A percentile compares a stretch with the other conserved stretches of the same genome.
These are phyloP conservation scores for Mucor circinelloides DNA, from an alignment of 371 early-diverging fungal species.

Conservation along the genomic window DNA sequence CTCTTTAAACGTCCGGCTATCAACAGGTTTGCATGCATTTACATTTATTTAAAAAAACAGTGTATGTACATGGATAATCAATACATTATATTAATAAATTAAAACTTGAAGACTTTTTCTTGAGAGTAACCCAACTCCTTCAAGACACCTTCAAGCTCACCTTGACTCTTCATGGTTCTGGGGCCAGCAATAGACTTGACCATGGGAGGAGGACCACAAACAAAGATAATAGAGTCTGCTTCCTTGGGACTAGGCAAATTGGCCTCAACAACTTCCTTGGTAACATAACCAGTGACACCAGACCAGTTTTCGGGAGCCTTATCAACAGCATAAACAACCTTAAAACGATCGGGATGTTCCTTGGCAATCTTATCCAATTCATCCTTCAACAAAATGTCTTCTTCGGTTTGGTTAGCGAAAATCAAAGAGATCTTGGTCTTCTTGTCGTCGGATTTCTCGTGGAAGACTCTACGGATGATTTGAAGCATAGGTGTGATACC, in stretches of 20 bases:
- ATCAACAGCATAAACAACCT: constrained; percentile 83
- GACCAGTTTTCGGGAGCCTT: constrained; percentile 67
- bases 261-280: constrained; percentile 66
- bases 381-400: constrained; percentile 84
- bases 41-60: too few species aligned
- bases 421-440: constrained; percentile 85
- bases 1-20: too few species aligned
- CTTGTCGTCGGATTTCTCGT: constrained; percentile 66
- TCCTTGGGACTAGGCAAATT: constrained; percentile 63
- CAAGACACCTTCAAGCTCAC: constrained; percentile 79
- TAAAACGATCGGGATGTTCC: constrained; percentile 77
- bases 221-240: constrained; percentile 68
- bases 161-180: constrained; percentile 86
- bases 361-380: constrained; percentile 75
- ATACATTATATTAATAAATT: constrained; percentile 6
- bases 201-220: constrained; percentile 91
- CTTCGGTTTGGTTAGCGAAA: constrained; percentile 84
- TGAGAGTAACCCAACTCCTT: constrained; percentile 81
- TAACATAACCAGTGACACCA: constrained; percentile 73
- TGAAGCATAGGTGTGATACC: constrained; percentile 95
- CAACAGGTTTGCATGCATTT: too few species aligned
- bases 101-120: constrained; percentile 90
- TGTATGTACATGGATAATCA: too few species aligned
- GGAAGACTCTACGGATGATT: constrained; percentile 69
- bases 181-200: constrained; percentile 80